Base-by-base conservation (phyloP, 192 early-diverging fungal genomes). In the Thoreauomyces humboldtii region DNA sequence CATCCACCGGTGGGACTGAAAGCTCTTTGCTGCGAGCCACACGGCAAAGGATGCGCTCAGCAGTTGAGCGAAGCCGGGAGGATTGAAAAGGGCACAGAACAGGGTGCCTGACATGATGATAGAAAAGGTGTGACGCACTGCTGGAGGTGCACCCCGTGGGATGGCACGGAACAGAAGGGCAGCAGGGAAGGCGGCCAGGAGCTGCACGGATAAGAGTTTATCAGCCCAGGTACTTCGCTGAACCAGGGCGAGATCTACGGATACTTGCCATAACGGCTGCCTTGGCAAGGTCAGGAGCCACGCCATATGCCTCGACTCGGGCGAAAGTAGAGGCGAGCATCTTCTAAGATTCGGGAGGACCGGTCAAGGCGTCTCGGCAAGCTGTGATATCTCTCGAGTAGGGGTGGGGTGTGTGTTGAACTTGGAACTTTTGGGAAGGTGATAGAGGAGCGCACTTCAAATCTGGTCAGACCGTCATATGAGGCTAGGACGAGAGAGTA, bases 121-220 rank as follows among this genome's bases (percentile, higher is more conserved):
- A 2, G 78, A 80, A 51, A 72, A 83, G 7, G 74, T n/a, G 44
- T 83, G 81, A 12, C 73, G 70, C 11, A 52, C 50, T 1, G 34
- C 59, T 27, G 50, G 50, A 19, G 56, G 15, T 31, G 29, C 34
- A 1, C 29, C 11, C 21, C 28, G 53, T 17, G 67, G 66, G 31
- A 76, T 62, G 14, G 69, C 61, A 24, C 41, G 51, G 66, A 32
- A 76, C 7, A 76, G 1, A 1, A 44, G 1, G 24, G 74, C 54
- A 5, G 63, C 42, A 0, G 74, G 74, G 36, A 66, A 73, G 7
- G 64, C 51, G 28, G 52, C 53, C 21, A 32, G 17, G 1, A 64
- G 62, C n/a, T n/a, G n/a, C n/a, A n/a, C n/a, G n/a, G n/a, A n/a
- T n/a, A n/a, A n/a, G n/a, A n/a, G n/a, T n/a, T n/a, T n/a, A n/a